Conservation (phyloP, 208 protist genomes). For the Leishmania turanica region DNA sequence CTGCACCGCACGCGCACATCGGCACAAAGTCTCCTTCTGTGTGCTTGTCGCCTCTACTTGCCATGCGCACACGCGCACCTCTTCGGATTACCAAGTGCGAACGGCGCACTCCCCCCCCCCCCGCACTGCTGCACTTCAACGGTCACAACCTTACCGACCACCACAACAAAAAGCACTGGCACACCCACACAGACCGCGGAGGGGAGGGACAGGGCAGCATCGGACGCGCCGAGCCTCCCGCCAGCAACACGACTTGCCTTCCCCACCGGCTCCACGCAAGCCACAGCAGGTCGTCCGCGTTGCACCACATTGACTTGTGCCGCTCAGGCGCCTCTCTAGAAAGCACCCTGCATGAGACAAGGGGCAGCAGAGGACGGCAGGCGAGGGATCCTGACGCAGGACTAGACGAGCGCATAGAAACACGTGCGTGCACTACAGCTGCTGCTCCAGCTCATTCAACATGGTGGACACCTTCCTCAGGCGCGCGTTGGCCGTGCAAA, state of each 20-base stretch:
- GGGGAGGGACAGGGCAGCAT: neutral
- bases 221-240: neutral
- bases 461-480: constrained; percentile 65
- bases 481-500: constrained; percentile 66
- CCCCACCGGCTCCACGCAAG: neutral
- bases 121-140: neutral
- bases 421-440: constrained; percentile 10
- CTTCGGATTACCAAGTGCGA: neutral
- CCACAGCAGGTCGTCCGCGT: neutral
- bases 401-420: neutral
- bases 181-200: neutral
- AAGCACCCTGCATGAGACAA: neutral
- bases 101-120: too few species aligned
- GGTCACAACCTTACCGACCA: neutral
- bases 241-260: neutral
- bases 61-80: neutral
- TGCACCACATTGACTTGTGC: neutral
- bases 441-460: constrained; percentile 52
- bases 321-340: neutral
- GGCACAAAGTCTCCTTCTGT: too few species aligned
- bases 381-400: neutral
- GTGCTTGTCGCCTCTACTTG: too few species aligned
- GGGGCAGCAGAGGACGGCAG: neutral
- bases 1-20: neutral
- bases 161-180: neutral